Conservation (phyloP, 2,329 filamentous ascomycete genomes). For the Phialocephala subalpina region DNA sequence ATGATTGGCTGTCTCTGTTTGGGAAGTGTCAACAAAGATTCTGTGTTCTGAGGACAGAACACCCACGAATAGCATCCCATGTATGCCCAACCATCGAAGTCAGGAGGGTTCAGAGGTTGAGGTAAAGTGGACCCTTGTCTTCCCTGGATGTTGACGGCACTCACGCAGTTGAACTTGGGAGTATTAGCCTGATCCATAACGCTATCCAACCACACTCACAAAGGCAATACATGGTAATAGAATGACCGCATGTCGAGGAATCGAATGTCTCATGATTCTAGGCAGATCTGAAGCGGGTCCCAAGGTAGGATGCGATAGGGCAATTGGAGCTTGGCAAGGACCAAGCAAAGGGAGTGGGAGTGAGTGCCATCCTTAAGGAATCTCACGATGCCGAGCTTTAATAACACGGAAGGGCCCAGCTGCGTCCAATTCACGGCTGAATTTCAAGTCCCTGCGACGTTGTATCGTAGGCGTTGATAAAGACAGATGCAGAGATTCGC, state of each 20-base stretch:
- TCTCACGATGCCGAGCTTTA: neutral
- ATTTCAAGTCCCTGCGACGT: neutral
- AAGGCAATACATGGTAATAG: neutral
- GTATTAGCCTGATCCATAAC: neutral
- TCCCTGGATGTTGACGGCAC: neutral
- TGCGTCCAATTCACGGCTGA: neutral
- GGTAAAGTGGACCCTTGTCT: neutral
- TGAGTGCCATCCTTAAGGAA: slow-evolving; percentile 2
- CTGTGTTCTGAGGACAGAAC: neutral
- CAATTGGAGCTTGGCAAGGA: neutral
- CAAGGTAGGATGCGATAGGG: neutral
- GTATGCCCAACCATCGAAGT: neutral
- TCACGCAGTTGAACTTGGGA: neutral
- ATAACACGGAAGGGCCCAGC: neutral
- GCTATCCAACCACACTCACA: neutral
- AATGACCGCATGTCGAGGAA: neutral
- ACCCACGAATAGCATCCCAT: slow-evolving; percentile 7
- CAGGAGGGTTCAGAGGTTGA: slow-evolving; percentile 1
- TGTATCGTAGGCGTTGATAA: neutral
- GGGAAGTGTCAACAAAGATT: neutral
- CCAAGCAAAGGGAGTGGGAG: neutral
- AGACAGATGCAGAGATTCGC: neutral
- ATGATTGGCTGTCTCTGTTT: slow-evolving; percentile 18
- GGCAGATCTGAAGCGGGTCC: neutral
- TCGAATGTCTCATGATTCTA: neutral